Percentiles rank a stretch among this genome's conserved stretches.
Evolutionary conservation across 1,284 basidiomycete genomes (phyloP).

Genomic region (Microbotryum lychnidis-dioicae): DNA sequence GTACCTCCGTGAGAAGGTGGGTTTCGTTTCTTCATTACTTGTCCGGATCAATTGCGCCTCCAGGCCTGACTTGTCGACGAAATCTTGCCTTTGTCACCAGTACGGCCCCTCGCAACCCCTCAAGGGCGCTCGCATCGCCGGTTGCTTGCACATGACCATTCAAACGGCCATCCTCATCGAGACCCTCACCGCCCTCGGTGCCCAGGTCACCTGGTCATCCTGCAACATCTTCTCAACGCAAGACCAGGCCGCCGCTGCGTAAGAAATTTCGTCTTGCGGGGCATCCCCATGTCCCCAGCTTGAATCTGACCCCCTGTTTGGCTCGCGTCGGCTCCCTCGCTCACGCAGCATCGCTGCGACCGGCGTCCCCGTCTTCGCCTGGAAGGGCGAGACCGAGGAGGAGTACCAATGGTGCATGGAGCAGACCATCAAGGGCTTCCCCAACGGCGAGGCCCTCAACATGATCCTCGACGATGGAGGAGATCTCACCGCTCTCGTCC

Average conservation of each 20-base stretch:
- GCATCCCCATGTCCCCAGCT: not conserved
- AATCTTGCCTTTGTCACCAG: constrained; percentile 44
- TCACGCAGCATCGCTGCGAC: constrained; percentile 77
- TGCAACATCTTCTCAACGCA: constrained; percentile 96
- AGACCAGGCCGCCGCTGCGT: constrained; percentile 82
- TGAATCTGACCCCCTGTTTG: not conserved
- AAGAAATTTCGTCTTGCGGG: not conserved
- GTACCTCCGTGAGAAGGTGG: constrained; percentile 58
- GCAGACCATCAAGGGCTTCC: constrained; percentile 72
- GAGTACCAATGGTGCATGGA: constrained; percentile 94
- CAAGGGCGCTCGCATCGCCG: constrained; percentile 91
- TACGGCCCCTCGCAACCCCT: constrained; percentile 75
- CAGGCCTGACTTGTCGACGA: not conserved
- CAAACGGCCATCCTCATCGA: constrained; percentile 59
- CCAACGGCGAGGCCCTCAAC: constrained; percentile 73
- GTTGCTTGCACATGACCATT: constrained; percentile 81
- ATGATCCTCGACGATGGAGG: constrained; percentile 99
- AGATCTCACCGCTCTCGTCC: constrained; percentile 89
- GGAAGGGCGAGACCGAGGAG: constrained; percentile 99
- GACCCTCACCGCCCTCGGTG: constrained; percentile 87
- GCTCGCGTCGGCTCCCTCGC: not conserved
- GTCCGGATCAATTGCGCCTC: not conserved
- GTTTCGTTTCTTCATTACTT: constrained; percentile 3
- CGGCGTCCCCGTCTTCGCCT: constrained; percentile 95
- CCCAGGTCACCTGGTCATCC: constrained; percentile 98